Base-by-base conservation (phyloP, 1,284 basidiomycete species). In the Agroathelia rolfsii region DNA sequence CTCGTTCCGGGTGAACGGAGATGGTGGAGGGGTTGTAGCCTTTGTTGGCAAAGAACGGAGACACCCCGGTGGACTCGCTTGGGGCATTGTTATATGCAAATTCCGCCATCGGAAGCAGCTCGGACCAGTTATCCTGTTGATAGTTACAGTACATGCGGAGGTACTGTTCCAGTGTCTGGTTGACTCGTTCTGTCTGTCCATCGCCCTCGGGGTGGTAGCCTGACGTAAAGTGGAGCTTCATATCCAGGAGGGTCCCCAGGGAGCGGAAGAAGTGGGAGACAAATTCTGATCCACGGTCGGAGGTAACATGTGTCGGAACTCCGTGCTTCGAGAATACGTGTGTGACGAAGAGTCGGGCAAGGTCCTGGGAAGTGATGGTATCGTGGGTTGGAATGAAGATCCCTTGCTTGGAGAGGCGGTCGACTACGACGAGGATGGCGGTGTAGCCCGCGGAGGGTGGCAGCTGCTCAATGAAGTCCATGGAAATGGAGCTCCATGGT, bases 381-480 rank as follows among this genome's bases (percentile, higher is more conserved):
- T 47, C 41, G 14, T 40, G 24, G 5, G 45, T 42, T 9, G 49
- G 50, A 34, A 64, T 58, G 35, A 67, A 61, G 29, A 54, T 43
- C 1, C 53, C 48, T 29, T 41, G 36, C 32, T 59, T 56, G 11
- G 64, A 58, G 11, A 64, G 41, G 0, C 58, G 38, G 41, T 61
- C 51, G 13, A 61, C 56, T 2, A 67, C 42, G 2, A 68, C 61
- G 4, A 60, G 43, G 26, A 68, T 61, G 3, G 56, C 35, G 35
- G 61, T 47, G 37, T 41, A 61, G 0, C 51, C 50, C 3, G 49
- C 30, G 0, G 56, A 61, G 2, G 17, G 8, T 1, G 62, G 64
- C 0, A 69, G 47, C 20, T 56, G 44, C 5, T 48, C 51, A 30
- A 70, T 64, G 39, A 59, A 54, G 38, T 69, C 64, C 55, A 67